Evolutionary conservation across 495 filamentous ascomycete genomes (phyloP).

Genomic region (Xylaria scruposa): DNA sequence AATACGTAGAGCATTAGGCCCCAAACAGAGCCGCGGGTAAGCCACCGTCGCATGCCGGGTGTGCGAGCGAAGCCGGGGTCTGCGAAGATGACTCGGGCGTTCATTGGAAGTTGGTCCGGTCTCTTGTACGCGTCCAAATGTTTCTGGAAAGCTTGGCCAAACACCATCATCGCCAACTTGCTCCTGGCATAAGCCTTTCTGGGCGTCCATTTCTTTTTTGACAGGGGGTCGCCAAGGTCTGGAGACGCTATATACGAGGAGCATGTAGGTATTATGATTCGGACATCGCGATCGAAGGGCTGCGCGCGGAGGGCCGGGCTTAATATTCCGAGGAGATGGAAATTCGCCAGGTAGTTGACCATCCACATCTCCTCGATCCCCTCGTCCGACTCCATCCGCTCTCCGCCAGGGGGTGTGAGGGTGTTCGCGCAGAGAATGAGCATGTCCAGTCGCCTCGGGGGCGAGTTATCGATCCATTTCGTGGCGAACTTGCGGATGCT

Average conservation of each 20-base stretch:
- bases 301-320: slow-evolving; percentile 87
- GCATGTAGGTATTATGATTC: slow-evolving; percentile 86
- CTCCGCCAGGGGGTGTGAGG: slow-evolving; percentile 67
- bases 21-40: slow-evolving; percentile 82
- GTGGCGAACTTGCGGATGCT: slow-evolving; percentile 95
- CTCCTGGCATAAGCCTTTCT: slow-evolving; percentile 75
- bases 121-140: slow-evolving; percentile 81
- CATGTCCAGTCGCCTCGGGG: slow-evolving; percentile 91
- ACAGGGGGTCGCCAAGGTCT: slow-evolving; percentile 54
- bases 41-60: slow-evolving; percentile 83
- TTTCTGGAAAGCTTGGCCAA: slow-evolving; percentile 87
- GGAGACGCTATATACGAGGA: slow-evolving; percentile 79
- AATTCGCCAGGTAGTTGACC: slow-evolving; percentile 94
- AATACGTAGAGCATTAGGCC: slow-evolving; percentile 80
- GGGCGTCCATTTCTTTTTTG: slow-evolving; percentile 58
- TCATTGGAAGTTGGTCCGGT: slow-evolving; percentile 80
- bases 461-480: slow-evolving; percentile 96
- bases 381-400: slow-evolving; percentile 66
- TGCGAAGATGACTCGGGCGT: slow-evolving; percentile 78
- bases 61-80: slow-evolving; percentile 87
- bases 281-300: slow-evolving; percentile 89
- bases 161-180: slow-evolving; percentile 88
- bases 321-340: slow-evolving; percentile 90
- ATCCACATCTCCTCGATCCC: slow-evolving; percentile 90
- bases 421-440: slow-evolving; percentile 84